These are phyloP conservation scores for Saturnispora halmiae DNA, from an alignment of 805 yeast species.

Conservation along the genomic window DNA sequence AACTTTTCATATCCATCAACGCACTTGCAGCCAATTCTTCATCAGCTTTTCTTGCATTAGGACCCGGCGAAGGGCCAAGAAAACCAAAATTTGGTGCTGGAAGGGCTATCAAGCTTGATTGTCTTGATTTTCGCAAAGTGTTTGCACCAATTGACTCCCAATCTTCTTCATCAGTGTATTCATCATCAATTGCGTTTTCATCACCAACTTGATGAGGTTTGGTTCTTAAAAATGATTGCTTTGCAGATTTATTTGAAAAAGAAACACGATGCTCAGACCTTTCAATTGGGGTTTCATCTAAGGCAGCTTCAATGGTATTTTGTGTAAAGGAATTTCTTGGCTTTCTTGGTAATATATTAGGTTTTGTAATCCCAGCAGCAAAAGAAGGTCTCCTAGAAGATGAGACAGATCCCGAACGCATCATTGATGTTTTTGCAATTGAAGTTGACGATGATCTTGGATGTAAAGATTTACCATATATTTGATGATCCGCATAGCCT, in stretches of 20 bases:
- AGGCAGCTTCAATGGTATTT: constrained; percentile 25
- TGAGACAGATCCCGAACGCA: constrained; percentile 20
- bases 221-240: constrained; percentile 35
- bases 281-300: constrained; percentile 27
- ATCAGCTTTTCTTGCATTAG: constrained; percentile 17
- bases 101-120: constrained; percentile 18
- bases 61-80: constrained; percentile 4
- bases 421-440: constrained; percentile 6
- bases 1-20: constrained; percentile 26
- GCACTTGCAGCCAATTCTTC: constrained; percentile 31
- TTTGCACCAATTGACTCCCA: constrained; percentile 90
- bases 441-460: constrained; percentile 9
- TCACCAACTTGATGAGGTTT: constrained; percentile 19
- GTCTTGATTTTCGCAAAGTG: constrained; percentile 32
- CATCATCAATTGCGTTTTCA: constrained; percentile 20
- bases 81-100: constrained; percentile 14
- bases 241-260: constrained; percentile 28
- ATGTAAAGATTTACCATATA: constrained; percentile 1
- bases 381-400: constrained; percentile 26
- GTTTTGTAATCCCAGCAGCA: constrained; percentile 28
- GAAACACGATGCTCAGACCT: constrained; percentile 29
- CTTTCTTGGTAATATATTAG: constrained; percentile 18
- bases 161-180: constrained; percentile 85
- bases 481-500: not conserved
- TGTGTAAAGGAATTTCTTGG: constrained; percentile 27